Conservation (phyloP, 1,284 basidiomycete genomes). For the Megacollybia platyphylla region DNA sequence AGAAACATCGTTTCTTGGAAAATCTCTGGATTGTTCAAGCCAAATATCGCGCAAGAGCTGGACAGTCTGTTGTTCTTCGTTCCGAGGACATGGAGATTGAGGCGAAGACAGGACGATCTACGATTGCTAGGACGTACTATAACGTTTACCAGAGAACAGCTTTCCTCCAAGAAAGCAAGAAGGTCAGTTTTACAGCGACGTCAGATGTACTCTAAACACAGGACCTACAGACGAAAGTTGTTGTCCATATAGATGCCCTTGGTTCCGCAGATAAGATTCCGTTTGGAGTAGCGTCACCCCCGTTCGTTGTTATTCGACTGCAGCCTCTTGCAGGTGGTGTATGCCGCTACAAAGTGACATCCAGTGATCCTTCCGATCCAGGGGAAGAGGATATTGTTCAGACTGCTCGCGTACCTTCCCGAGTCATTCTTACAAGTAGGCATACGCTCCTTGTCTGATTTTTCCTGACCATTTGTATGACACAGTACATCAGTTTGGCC, state of each 20-base stretch:
- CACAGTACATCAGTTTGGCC: constrained; percentile 73
- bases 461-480: constrained; percentile 4
- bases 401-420: constrained; percentile 53
- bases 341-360: constrained; percentile 63
- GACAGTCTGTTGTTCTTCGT: constrained; percentile 53
- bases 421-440: constrained; percentile 73
- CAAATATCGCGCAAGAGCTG: constrained; percentile 54
- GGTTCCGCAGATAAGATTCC: constrained; percentile 67
- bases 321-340: constrained; percentile 76
- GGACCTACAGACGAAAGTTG: constrained; percentile 62
- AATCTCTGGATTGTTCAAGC: constrained; percentile 82
- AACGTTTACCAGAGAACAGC: constrained; percentile 73
- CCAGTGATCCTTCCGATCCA: constrained; percentile 60
- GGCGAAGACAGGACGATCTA: constrained; percentile 42
- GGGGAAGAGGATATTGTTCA: constrained; percentile 77
- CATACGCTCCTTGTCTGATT: neutral
- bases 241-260: constrained; percentile 69
- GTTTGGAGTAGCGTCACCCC: constrained; percentile 54
- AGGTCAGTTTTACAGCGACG: constrained; percentile 31
- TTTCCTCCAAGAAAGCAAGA: constrained; percentile 63
- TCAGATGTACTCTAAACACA: constrained; percentile 6
- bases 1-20: constrained; percentile 77
- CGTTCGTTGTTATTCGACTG: constrained; percentile 62
- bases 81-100: constrained; percentile 69
- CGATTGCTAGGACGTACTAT: constrained; percentile 69